Conservation (phyloP, 75 land plant species). For the Larix kaempferi region DNA sequence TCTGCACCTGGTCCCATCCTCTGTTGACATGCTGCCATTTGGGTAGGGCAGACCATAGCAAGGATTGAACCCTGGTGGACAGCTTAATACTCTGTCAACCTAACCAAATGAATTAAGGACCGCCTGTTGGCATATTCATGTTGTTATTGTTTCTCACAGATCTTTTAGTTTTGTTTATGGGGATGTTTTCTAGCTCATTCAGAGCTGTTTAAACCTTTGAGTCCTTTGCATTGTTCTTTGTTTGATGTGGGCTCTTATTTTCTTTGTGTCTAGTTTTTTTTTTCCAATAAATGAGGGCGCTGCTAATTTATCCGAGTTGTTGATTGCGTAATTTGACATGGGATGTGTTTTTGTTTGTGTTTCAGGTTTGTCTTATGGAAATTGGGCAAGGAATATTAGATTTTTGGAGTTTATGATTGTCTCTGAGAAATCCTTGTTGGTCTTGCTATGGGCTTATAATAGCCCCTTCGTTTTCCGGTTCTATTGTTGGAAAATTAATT, state of each 20-base stretch:
- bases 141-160: too few species aligned
- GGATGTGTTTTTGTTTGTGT: neutral
- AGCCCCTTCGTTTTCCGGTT: neutral
- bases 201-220: too few species aligned
- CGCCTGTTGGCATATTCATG: too few species aligned
- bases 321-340: neutral
- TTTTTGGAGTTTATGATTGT: neutral
- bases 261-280: neutral
- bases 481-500: neutral
- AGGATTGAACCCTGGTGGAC: too few species aligned
- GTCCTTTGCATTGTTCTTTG: too few species aligned
- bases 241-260: neutral
- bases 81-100: too few species aligned
- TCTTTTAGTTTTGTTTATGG: too few species aligned
- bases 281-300: neutral
- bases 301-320: neutral
- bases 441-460: neutral
- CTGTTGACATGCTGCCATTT: too few species aligned
- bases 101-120: too few species aligned
- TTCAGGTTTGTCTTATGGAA: neutral
- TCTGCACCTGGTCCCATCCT: too few species aligned
- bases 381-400: neutral
- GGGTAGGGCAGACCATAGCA: too few species aligned
- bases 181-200: too few species aligned
- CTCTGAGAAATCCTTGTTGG: neutral